phyloP scores from a whole-genome alignment of 345 rosid species.

The Linum usitatissimum region DNA sequence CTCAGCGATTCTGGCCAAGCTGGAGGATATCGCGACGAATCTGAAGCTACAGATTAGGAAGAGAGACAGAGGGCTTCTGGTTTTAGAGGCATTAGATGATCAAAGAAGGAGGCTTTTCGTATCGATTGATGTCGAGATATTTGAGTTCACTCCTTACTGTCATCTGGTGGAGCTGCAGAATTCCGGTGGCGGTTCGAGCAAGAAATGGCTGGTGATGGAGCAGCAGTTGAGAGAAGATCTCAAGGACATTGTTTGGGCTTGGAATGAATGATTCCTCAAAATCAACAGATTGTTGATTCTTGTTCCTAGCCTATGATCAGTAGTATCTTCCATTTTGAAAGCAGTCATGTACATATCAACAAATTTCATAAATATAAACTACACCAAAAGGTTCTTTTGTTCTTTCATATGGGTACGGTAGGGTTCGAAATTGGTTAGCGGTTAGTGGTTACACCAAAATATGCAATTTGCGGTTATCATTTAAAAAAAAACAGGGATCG shows the following conservation, averaged over 20 bases:
- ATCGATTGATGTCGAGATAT: slow-evolving; percentile 14
- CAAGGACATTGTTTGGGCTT: slow-evolving; percentile 18
- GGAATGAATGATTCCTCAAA: slow-evolving; percentile 1
- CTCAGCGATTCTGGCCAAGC: slow-evolving; percentile 12
- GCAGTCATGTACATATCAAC: too few species aligned
- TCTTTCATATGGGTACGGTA: too few species aligned
- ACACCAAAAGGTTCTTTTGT: too few species aligned
- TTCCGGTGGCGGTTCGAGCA: slow-evolving; percentile 11
- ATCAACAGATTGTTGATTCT: neutral
- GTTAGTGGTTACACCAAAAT: too few species aligned
- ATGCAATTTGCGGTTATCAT: too few species aligned
- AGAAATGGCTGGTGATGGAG: slow-evolving; percentile 6
- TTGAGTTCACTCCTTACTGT: slow-evolving; percentile 16
- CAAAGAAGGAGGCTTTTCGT: slow-evolving; percentile 5
- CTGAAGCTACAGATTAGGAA: slow-evolving; percentile 10
- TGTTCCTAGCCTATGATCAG: neutral
- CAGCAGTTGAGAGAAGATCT: slow-evolving; percentile 13
- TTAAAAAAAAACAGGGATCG: too few species aligned
- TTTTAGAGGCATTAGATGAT: neutral
- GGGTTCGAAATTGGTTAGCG: too few species aligned
- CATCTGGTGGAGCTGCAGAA: slow-evolving; percentile 16
- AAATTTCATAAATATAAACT: too few species aligned
- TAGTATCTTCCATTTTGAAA: too few species aligned
- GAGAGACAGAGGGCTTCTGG: slow-evolving; percentile 10
- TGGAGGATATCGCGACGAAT: slow-evolving; percentile 11